Conservation (phyloP, 2,329 filamentous ascomycete genomes). For the Drechslera avenae region DNA sequence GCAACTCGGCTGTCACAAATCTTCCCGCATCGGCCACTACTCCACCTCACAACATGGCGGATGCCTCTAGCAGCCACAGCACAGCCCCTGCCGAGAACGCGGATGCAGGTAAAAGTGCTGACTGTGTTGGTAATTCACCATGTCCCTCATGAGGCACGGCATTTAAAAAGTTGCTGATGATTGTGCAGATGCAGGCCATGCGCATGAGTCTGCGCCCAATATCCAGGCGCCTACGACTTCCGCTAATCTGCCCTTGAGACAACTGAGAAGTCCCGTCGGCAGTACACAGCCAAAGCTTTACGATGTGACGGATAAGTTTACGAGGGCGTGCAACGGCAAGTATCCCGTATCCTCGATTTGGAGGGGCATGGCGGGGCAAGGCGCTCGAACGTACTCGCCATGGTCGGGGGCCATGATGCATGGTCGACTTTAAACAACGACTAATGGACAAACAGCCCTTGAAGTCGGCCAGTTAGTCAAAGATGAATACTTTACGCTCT, state of each 20-base stretch:
- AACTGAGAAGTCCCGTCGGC: conserved; percentile 27
- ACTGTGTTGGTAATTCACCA: conserved; percentile 23
- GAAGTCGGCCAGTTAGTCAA: conserved; percentile 84
- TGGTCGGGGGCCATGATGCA: too few relatives aligned
- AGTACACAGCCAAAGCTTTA: conserved; percentile 47
- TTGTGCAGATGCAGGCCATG: conserved; percentile 24
- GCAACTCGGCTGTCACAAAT: conserved; percentile 29
- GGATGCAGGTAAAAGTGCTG: conserved; percentile 9
- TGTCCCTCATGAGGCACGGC: too few relatives aligned
- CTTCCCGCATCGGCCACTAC: conserved; percentile 40
- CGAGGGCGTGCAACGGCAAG: conserved; percentile 58
- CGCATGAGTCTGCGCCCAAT: conserved; percentile 20
- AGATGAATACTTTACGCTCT: conserved; percentile 91
- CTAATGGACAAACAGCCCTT: conserved; percentile 62
- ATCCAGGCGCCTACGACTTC: conserved; percentile 22
- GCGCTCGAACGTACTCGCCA: too few relatives aligned
- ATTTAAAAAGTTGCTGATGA: background rate
- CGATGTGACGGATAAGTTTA: conserved; percentile 64
- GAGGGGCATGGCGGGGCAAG: conserved; percentile 24
- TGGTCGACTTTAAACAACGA: background rate
- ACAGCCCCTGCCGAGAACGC: conserved; percentile 21
- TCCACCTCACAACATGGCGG: conserved; percentile 44
- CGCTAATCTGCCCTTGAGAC: conserved; percentile 38
- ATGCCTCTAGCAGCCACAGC: conserved; percentile 33
- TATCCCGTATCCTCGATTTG: background rate